Percentiles rank a stretch among this genome's conserved stretches.
phyloP scores from a whole-genome alignment of 164 flowering plant species.

The Macadamia integrifolia region DNA sequence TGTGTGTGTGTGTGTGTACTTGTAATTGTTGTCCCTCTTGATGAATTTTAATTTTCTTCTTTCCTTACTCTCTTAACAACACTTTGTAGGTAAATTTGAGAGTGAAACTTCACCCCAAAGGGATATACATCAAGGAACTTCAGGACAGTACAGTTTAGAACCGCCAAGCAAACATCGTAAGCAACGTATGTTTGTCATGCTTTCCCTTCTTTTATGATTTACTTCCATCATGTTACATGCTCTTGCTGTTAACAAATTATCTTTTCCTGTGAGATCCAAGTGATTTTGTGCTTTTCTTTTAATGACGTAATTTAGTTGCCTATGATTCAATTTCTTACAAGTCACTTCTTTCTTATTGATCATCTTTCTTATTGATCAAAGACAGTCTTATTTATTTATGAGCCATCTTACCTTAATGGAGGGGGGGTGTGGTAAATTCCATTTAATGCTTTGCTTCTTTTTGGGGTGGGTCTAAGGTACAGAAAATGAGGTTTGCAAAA shows the following conservation, averaged over 20 bases:
- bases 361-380: neutral
- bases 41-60: neutral
- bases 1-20: too few species aligned
- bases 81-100: conserved; percentile 19
- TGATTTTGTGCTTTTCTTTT: neutral
- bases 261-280: neutral
- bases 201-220: neutral
- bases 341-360: neutral
- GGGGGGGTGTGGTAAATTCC: too few species aligned
- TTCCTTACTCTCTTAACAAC: neutral
- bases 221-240: neutral
- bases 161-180: conserved; percentile 34
- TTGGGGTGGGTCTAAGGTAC: neutral
- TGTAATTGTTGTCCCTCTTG: neutral
- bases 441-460: neutral
- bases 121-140: conserved; percentile 5
- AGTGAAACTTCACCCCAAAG: conserved; percentile 7
- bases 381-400: neutral
- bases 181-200: conserved; percentile 38
- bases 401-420: neutral
- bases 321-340: neutral
- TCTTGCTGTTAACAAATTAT: neutral
- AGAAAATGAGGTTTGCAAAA: neutral
- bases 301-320: neutral
- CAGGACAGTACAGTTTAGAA: conserved; percentile 10